Base-by-base conservation (phyloP, 73 alveolate genomes). In the Paramecium caudatum region DNA sequence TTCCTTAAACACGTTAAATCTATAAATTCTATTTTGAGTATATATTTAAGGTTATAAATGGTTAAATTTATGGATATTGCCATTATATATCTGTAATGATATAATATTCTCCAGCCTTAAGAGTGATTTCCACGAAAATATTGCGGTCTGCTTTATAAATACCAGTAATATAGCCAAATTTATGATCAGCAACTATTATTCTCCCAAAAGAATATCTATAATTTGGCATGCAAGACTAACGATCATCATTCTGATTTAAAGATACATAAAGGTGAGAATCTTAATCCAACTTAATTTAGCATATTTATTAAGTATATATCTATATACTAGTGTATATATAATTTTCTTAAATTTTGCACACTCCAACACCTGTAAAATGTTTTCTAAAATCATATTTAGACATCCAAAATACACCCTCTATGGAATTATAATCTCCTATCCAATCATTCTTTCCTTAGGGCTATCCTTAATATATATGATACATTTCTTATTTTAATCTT, bases 391-490 rank as follows among this genome's bases (percentile, higher is more conserved):
- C 99, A 27, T 97, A 96, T 30, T 94, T 91, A 41, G 98, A 91
- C 97, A 97, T 97, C 96, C 95, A 97, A 90, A 97, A 97, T 43
- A 94, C 93, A 8, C 99, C 99, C 68, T 97, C 98, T 91, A 94
- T 96, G 61, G 82, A 90, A 15, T 91, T 91, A 41, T 82, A 95
- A 82, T 95, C 98, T 34, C 98, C 98, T 12, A 92, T 91, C 98
- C 98, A 95, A 65, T 95, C 98, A n/a, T 45, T 93, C 32, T 43
- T 49, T 21, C 99, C 99, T 99, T 98, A 63, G 5, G 88, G 82
- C 63, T 41, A 86, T 25, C 23, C 3, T 7, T 23, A 25, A 27
- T 5, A 41, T 78, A 94, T 94, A 25, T 55, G 21, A 8, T 92
- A 91, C 91, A 82, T 96, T 94, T 91, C 97, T 94, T 90, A 63